Percentiles rank a stretch among this genome's conserved stretches.
phyloP scores from a whole-genome alignment of 2,329 filamentous ascomycete genomes.

The Cadophora sp. region DNA sequence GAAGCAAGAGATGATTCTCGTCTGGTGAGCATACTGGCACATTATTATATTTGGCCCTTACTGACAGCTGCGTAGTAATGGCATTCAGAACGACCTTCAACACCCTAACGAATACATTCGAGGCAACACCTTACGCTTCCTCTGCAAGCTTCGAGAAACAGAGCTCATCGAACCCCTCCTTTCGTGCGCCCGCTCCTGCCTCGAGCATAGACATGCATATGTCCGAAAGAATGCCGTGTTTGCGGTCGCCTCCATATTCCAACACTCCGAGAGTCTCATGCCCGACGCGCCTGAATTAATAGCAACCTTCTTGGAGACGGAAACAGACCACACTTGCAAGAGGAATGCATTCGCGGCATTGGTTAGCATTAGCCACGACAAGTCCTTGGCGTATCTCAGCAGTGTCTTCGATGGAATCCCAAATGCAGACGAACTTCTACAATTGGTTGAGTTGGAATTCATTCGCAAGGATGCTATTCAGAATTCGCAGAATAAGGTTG shows the following conservation, averaged over 20 bases:
- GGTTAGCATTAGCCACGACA: slow-evolving; percentile 89
- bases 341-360: slow-evolving; percentile 95
- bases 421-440: slow-evolving; percentile 91
- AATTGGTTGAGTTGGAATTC: slow-evolving; percentile 94
- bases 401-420: slow-evolving; percentile 91
- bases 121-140: slow-evolving; percentile 96
- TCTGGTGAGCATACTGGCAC: slow-evolving; percentile 70
- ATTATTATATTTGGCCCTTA: neutral
- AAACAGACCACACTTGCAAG: slow-evolving; percentile 96
- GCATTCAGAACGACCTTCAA: slow-evolving; percentile 95
- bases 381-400: slow-evolving; percentile 86
- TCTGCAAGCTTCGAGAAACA: slow-evolving; percentile 93
- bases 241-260: slow-evolving; percentile 89
- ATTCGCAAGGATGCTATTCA: slow-evolving; percentile 97
- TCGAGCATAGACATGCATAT: slow-evolving; percentile 96
- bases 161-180: slow-evolving; percentile 96
- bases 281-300: slow-evolving; percentile 95
- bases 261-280: slow-evolving; percentile 89
- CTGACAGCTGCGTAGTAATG: slow-evolving; percentile 69
- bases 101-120: slow-evolving; percentile 98
- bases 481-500: slow-evolving; percentile 91
- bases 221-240: slow-evolving; percentile 98
- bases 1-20: slow-evolving; percentile 99
- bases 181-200: slow-evolving; percentile 87
- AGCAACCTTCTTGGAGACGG: slow-evolving; percentile 84